Percentiles rank a stretch among this genome's conserved stretches.
These are phyloP conservation scores for Coffea humblotiana DNA, from an alignment of 305 asterid genomes.

Conservation along the genomic window DNA sequence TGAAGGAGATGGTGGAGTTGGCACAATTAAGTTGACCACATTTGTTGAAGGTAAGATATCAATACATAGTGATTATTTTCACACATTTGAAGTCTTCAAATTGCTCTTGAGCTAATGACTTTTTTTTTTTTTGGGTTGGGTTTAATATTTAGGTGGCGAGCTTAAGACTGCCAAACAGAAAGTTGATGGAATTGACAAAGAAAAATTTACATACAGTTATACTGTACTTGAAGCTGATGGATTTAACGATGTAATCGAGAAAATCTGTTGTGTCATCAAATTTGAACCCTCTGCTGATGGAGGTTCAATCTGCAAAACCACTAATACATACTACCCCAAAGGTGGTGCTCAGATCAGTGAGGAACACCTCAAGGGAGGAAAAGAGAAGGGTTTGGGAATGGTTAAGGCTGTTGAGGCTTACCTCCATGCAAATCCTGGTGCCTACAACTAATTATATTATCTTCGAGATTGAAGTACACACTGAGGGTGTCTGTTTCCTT, in stretches of 20 bases:
- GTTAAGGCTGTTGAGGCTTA: conserved; percentile 25
- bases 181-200: conserved; percentile 27
- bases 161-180: conserved; percentile 11
- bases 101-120: neutral
- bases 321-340: conserved; percentile 27
- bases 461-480: no score
- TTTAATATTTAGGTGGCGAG: neutral
- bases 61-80: neutral
- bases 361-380: conserved; percentile 36
- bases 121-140: no score
- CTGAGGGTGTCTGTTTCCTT: no score
- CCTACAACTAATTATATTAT: neutral
- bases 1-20: conserved; percentile 30
- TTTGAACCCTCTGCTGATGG: conserved; percentile 32
- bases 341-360: conserved; percentile 31
- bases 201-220: neutral
- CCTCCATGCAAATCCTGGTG: conserved; percentile 17
- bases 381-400: conserved; percentile 32
- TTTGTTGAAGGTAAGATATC: conserved; percentile 16
- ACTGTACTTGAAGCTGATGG: conserved; percentile 37
- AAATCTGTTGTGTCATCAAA: conserved; percentile 26
- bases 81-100: neutral
- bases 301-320: conserved; percentile 27
- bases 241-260: conserved; percentile 27
- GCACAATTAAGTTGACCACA: conserved; percentile 20